Evolutionary conservation across 352 stramenopile genomes (phyloP).

Genomic region (Phytophthora sp.): DNA sequence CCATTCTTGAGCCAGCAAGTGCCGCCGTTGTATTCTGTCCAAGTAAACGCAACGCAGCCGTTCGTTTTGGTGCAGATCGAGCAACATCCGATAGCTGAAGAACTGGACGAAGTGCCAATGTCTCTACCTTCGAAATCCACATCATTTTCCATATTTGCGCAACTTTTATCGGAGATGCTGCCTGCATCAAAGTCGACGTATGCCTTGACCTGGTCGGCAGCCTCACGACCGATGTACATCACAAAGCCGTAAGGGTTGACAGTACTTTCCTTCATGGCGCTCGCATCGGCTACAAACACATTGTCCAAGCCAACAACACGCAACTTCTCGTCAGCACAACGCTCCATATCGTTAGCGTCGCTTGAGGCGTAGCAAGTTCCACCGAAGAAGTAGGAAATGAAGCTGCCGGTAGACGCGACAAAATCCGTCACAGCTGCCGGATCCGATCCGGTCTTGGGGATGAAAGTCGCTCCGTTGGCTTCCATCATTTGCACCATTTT

Average conservation of each 20-base stretch:
- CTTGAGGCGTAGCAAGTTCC: slow-evolving; percentile 69
- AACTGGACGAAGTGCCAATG: slow-evolving; percentile 33
- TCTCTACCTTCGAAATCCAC: slow-evolving; percentile 58
- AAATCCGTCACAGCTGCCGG: slow-evolving; percentile 43
- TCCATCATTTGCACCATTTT: slow-evolving; percentile 48
- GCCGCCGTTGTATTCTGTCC: slow-evolving; percentile 52
- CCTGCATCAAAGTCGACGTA: slow-evolving; percentile 31
- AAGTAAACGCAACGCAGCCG: slow-evolving; percentile 52
- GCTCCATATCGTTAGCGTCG: slow-evolving; percentile 48
- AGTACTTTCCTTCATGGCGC: slow-evolving; percentile 63
- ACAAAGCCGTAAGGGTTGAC: slow-evolving; percentile 74
- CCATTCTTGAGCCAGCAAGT: slow-evolving; percentile 63
- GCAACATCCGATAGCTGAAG: slow-evolving; percentile 46
- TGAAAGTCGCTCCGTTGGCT: slow-evolving; percentile 48
- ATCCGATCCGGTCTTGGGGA: slow-evolving; percentile 37
- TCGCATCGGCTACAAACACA: slow-evolving; percentile 65
- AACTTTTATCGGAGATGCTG: slow-evolving; percentile 20
- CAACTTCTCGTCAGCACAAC: slow-evolving; percentile 64
- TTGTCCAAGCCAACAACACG: slow-evolving; percentile 62
- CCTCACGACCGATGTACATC: slow-evolving; percentile 76
- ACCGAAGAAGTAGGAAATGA: slow-evolving; percentile 70
- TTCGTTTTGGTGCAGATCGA: slow-evolving; percentile 32
- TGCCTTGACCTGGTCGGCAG: slow-evolving; percentile 46
- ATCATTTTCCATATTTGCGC: slow-evolving; percentile 37
- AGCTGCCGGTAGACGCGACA: slow-evolving; percentile 41